Base-by-base conservation (phyloP, 352 stramenopile species). In the Globisporangium camurandrum region DNA sequence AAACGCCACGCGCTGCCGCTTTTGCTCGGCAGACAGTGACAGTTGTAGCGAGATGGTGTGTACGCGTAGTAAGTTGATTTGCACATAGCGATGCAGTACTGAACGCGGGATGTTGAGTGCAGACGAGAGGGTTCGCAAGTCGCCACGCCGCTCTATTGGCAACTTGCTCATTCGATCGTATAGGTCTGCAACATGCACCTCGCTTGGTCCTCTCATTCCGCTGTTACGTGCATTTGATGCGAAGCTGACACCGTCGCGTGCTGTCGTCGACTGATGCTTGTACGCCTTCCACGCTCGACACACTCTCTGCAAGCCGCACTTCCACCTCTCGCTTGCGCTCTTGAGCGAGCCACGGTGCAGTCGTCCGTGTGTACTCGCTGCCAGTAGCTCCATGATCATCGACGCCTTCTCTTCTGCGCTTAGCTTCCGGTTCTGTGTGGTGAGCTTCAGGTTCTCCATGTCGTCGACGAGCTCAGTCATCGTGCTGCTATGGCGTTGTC, bases 361-460 rank as follows among this genome's bases (percentile, higher is more conserved):
- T 37, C 12, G 26, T 48, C 42, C 42, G 24, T 48, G 14, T 37
- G 23, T 48, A 26, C 27, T 39, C 27, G 43, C 27, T 36, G 43
- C 27, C 17, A 49, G 43, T 37, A 49, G 28, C 43, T 38, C 26
- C 43, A 49, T 49, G 26, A 49, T 37, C 12, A 40, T 36, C 43
- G 43, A 36, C 19, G 43, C 28, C 43, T 49, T 40, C 43, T 49
- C 17, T 37, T 49, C 43, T 30, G 27, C n/a, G n/a, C 26, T 49
- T 27, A 49, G 43, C 43, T 39, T 39, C 43, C 28, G 27, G 27
- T 49, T 39, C 26, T 49, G 17, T 36, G 27, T 36, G 26, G 27
- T 49, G 43, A 49, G 43, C 43, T 36, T 49, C 27, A 40, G 43
- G n/a, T 36, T 37, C 16, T 36, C 43, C 43, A 49, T 39, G 45